Evolutionary conservation across 1,284 basidiomycete genomes (phyloP).

Genomic region (Ustilago crameri): DNA sequence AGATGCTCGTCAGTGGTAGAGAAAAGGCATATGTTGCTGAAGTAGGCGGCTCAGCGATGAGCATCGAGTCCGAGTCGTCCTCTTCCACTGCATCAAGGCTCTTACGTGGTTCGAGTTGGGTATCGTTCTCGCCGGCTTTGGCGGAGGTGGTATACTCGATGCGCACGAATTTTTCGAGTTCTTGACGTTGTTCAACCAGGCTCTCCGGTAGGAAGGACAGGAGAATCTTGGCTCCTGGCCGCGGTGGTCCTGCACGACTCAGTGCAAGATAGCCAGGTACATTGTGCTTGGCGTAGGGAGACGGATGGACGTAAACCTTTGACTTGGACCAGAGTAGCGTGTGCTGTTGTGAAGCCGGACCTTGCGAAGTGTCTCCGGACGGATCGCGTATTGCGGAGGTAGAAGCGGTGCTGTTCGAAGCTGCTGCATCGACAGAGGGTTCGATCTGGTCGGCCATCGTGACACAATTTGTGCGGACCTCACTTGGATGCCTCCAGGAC

Average conservation of each 20-base stretch:
- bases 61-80: conserved; percentile 32
- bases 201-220: conserved; percentile 73
- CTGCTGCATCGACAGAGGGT: background rate
- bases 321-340: conserved; percentile 51
- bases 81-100: conserved; percentile 70
- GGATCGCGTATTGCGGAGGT: background rate
- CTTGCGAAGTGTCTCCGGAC: background rate
- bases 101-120: conserved; percentile 68
- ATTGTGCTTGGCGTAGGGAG: conserved; percentile 88
- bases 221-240: conserved; percentile 36
- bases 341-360: conserved; percentile 9
- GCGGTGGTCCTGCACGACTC: conserved; percentile 21
- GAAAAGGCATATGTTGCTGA: conserved; percentile 86
- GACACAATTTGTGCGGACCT: background rate
- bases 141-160: conserved; percentile 77
- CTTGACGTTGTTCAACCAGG: conserved; percentile 73
- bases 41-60: conserved; percentile 50
- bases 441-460: background rate
- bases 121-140: conserved; percentile 18
- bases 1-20: conserved; percentile 85
- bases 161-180: conserved; percentile 83
- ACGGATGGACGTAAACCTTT: conserved; percentile 76
- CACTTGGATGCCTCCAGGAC: too few species aligned
- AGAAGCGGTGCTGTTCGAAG: background rate
- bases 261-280: conserved; percentile 80